Percentiles rank a stretch among this genome's conserved stretches.
Conservation (phyloP, 2,329 filamentous ascomycete species). For the Alternaria incomplexa region DNA sequence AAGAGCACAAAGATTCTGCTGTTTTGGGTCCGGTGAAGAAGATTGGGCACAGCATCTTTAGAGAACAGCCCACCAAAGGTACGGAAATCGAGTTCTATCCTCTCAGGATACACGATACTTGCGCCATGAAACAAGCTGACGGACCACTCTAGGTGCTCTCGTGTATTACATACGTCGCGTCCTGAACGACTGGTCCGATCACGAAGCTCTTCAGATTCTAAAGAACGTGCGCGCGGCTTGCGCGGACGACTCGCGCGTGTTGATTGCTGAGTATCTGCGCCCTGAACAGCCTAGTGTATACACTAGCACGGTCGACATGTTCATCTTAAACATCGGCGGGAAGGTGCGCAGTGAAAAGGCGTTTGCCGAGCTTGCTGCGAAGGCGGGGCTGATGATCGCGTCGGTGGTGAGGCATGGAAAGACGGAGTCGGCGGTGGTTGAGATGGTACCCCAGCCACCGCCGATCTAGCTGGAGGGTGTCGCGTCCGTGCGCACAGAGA, state of each 20-base stretch:
- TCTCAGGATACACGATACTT: not conserved
- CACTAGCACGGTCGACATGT: constrained; percentile 8
- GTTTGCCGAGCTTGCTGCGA: constrained; percentile 6
- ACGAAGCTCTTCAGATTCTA: constrained; percentile 7
- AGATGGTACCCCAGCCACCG: constrained; percentile 1
- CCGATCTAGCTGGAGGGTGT: not conserved
- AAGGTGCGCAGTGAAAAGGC: constrained; percentile 11
- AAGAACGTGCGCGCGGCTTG: constrained; percentile 7
- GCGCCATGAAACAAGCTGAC: not conserved
- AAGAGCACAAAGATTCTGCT: constrained; percentile 5
- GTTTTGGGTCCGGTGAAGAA: constrained; percentile 9
- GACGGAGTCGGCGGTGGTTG: constrained; percentile 9
- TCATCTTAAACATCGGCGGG: constrained; percentile 12
- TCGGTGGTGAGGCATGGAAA: constrained; percentile 6
- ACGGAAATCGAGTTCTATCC: not conserved
- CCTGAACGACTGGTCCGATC: constrained; percentile 12
- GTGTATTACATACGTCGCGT: constrained; percentile 11
- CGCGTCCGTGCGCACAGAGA: not conserved
- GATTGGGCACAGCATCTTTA: constrained; percentile 8
- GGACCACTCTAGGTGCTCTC: constrained; percentile 3
- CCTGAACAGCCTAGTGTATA: constrained; percentile 5
- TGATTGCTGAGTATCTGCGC: constrained; percentile 7
- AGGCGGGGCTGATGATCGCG: constrained; percentile 9
- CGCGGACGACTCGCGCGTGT: constrained; percentile 6
- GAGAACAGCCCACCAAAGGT: constrained; percentile 9